A percentile compares a stretch with the other conserved stretches of the same genome.
These are phyloP conservation scores for Leucocoprinus sp. DNA, from an alignment of 768 basidiomycete genomes.

Conservation along the genomic window DNA sequence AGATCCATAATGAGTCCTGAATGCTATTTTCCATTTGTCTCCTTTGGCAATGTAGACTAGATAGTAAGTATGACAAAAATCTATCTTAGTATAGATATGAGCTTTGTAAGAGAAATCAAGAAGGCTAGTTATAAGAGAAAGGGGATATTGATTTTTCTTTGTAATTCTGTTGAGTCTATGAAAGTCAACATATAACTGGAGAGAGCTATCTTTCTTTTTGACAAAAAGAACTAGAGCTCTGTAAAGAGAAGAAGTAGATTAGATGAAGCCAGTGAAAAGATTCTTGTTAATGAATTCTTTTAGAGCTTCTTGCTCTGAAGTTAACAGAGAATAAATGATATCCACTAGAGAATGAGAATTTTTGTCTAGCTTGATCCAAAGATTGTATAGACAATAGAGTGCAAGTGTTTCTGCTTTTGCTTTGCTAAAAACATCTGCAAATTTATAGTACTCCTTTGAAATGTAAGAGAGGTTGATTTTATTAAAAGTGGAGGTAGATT, in stretches of 20 bases:
- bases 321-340: no score
- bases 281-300: no score
- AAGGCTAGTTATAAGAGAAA: slow-evolving; percentile 26
- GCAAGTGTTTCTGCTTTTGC: background rate
- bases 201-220: slow-evolving; percentile 9
- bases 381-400: background rate
- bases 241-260: slow-evolving; percentile 4
- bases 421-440: background rate
- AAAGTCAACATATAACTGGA: slow-evolving; percentile 14
- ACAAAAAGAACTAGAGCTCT: no score
- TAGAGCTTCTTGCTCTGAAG: no score
- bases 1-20: slow-evolving; percentile 17
- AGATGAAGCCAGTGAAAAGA: background rate
- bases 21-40: slow-evolving; percentile 31
- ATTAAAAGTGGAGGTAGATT: no score
- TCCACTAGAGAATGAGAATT: no score
- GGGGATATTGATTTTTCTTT: slow-evolving; percentile 27
- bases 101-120: slow-evolving; percentile 18
- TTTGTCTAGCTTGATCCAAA: no score
- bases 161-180: slow-evolving; percentile 21
- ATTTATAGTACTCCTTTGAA: no score
- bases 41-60: slow-evolving; percentile 26
- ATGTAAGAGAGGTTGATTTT: no score
- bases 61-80: slow-evolving; percentile 28
- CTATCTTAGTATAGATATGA: slow-evolving; percentile 21